Evolutionary conservation across 345 rosid genomes (phyloP).

Genomic region (Gossypium ekmanianum): DNA sequence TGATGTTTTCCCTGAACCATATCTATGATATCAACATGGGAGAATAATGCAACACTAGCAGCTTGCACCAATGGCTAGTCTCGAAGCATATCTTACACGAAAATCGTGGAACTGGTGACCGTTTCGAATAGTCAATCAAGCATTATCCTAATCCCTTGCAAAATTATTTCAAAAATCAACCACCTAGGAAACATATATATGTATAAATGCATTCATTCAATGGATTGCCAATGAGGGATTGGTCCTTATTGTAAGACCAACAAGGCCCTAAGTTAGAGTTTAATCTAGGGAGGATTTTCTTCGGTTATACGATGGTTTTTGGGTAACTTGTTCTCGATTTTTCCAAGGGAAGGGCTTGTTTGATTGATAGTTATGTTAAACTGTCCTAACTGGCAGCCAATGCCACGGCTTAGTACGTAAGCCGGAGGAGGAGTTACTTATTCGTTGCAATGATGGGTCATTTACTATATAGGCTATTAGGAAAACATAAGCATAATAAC

Average conservation of each 20-base stretch:
- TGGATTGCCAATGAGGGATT: neutral
- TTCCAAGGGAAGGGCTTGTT: too few relatives aligned
- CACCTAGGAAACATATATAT: too few relatives aligned
- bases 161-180: neutral
- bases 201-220: too few relatives aligned
- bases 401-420: conserved; percentile 84
- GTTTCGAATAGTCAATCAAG: conserved; percentile 90
- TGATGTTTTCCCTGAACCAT: conserved; percentile 77
- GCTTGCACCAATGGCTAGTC: neutral
- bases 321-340: too few relatives aligned
- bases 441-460: too few relatives aligned
- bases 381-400: conserved; percentile 85
- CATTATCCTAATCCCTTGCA: conserved; percentile 81
- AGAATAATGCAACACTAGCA: neutral
- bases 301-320: too few relatives aligned
- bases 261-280: too few relatives aligned
- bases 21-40: neutral
- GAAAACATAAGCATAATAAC: too few relatives aligned
- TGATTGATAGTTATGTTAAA: too few relatives aligned
- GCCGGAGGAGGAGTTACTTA: conserved; percentile 83
- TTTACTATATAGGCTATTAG: too few relatives aligned
- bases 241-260: too few relatives aligned
- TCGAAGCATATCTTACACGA: conserved; percentile 16
- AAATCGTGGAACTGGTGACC: conserved; percentile 84
- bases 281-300: too few relatives aligned